These are phyloP conservation scores for Paecilomyces dactylethromorphus DNA, from an alignment of 2,329 filamentous ascomycete genomes.

Conservation along the genomic window DNA sequence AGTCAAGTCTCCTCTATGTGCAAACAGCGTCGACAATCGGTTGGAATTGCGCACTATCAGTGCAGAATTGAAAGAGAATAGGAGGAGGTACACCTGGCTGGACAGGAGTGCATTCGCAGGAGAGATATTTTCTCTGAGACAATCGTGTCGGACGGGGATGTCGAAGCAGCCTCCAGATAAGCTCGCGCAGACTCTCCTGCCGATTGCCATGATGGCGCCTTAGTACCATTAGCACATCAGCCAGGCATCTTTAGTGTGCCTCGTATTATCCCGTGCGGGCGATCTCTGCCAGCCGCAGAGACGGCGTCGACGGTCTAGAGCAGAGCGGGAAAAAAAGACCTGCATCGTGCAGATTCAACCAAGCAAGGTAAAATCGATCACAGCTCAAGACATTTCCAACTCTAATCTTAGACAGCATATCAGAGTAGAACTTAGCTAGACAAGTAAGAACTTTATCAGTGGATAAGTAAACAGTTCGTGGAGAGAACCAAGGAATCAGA, in stretches of 20 bases:
- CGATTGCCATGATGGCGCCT: background rate
- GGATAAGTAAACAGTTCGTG: background rate
- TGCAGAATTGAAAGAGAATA: background rate
- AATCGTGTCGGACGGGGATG: background rate
- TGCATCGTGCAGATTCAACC: background rate
- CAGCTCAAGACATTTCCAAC: background rate
- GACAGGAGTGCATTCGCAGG: background rate
- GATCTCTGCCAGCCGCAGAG: background rate
- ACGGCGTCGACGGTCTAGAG: background rate
- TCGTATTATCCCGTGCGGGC: background rate
- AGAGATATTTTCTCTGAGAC: background rate
- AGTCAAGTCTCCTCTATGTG: background rate
- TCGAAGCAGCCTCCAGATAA: background rate
- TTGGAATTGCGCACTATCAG: background rate
- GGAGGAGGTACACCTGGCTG: background rate
- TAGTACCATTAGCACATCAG: background rate
- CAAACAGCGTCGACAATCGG: background rate
- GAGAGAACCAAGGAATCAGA: background rate
- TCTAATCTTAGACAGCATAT: background rate
- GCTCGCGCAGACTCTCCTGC: background rate
- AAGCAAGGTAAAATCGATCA: background rate
- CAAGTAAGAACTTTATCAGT: background rate
- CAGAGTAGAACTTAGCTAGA: background rate
- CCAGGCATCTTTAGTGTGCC: background rate
- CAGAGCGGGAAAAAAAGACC: background rate